Percentiles rank a stretch among this genome's conserved stretches.
Conservation (phyloP, 139 green algal genomes). For the Desmodesmus armatus region DNA sequence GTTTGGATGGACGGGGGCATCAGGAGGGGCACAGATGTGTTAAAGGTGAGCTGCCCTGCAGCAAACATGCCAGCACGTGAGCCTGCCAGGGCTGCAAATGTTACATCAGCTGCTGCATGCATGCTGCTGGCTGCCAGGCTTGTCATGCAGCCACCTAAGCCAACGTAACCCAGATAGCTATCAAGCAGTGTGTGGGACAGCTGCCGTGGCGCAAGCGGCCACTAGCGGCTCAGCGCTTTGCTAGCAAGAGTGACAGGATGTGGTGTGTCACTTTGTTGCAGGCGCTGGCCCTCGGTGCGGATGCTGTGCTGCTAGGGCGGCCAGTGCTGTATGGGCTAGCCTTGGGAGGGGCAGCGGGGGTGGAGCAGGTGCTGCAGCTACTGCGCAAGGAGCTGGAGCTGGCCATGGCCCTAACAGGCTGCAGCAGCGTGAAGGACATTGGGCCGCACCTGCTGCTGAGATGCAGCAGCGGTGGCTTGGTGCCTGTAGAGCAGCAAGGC, state of each 20-base stretch:
- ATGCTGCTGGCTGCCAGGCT: too few relatives aligned
- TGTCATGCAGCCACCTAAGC: too few relatives aligned
- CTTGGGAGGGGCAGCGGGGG: conserved; percentile 78
- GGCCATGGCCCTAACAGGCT: conserved; percentile 76
- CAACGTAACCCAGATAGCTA: too few relatives aligned
- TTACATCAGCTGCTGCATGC: too few relatives aligned
- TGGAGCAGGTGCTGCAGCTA: conserved; percentile 72
- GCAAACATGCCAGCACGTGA: too few relatives aligned
- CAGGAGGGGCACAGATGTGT: conserved; percentile 88
- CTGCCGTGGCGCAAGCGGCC: too few relatives aligned
- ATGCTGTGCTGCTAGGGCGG: conserved; percentile 89
- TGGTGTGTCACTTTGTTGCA: too few relatives aligned
- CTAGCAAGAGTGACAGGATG: not conserved
- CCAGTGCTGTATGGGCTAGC: conserved; percentile 93
- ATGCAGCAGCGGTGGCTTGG: not conserved
- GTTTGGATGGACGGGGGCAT: conserved; percentile 90
- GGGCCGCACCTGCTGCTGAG: conserved; percentile 46
- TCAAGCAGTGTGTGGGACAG: too few relatives aligned
- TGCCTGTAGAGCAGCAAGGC: too few relatives aligned
- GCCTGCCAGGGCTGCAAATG: too few relatives aligned
- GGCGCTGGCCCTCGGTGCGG: conserved; percentile 90
- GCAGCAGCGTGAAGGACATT: conserved; percentile 58
- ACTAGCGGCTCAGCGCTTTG: too few relatives aligned
- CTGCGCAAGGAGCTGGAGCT: conserved; percentile 70
- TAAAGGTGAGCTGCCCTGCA: too few relatives aligned